Base-by-base conservation (phyloP, 1,284 basidiomycete genomes). In the Pascua sp. region DNA sequence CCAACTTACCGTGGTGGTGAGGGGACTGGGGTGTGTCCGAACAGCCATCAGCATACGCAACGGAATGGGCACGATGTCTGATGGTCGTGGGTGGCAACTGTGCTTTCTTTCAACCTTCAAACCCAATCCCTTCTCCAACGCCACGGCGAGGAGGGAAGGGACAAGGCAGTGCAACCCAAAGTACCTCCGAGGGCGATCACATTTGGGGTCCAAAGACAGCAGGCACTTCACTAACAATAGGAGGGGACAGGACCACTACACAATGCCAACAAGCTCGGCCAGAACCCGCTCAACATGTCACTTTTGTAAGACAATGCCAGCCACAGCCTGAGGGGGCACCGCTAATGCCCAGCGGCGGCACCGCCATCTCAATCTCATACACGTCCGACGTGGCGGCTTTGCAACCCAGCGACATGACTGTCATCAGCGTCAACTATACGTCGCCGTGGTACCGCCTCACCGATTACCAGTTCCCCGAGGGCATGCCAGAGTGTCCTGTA, bases 381-480 rank as follows among this genome's bases (percentile, higher is more conserved):
- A 46, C 48, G 12, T 51, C 48, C 17, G 55, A 62, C 51, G 42
- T 50, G 7, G 17, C 18, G 42, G n/a, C 18, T 1, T 36, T 89
- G 8, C 71, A 83, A 64, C 87, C 86, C 0, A 81, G 81, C 42
- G 86, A 89, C 72, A 84, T 89, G 61, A 80, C 81, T 2, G 76
- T 89, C 24, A 88, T 89, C 75, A 85, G 82, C 56, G 81, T 86
- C 18, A 89, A 89, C 71, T 83, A 86, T 36, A 85, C 54, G 12
- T 56, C 53, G 11, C 60, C 60, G 11, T 62, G 53, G 51, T 47
- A 43, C 38, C 49, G 56, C 38, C 18, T 32, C 13, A 38, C 49
- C 36, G 40, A 42, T 45, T 59, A 59, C 53, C 5, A 44, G n/a
- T 51, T 59, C 37, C 57, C 57, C 45, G 37, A 42, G 39, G 43